Conservation (phyloP, 495 filamentous ascomycete species). For the Pseudoneurospora amorphoporcata region DNA sequence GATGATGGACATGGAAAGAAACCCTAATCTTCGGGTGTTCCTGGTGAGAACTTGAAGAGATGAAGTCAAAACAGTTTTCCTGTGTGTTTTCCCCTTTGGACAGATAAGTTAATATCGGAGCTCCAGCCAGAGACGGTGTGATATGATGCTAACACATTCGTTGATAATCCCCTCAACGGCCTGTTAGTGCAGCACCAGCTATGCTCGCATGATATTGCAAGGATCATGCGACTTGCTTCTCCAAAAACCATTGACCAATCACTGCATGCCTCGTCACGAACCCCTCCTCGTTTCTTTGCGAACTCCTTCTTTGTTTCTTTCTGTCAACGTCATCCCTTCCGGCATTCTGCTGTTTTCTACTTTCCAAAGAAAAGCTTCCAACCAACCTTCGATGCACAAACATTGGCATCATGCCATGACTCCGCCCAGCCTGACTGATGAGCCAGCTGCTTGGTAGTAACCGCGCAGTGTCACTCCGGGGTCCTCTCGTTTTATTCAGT, state of each 20-base stretch:
- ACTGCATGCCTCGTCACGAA: background rate
- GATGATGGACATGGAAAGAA: background rate
- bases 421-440: background rate
- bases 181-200: background rate
- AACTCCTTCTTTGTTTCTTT: background rate
- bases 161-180: too few species aligned
- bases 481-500: background rate
- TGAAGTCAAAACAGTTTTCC: background rate
- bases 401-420: background rate
- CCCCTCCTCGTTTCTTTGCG: background rate
- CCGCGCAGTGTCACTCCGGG: background rate
- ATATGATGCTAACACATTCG: too few species aligned
- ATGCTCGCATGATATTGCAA: background rate
- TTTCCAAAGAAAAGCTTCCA: background rate
- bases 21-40: background rate
- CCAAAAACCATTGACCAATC: background rate
- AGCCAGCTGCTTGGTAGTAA: background rate
- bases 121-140: too few species aligned
- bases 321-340: background rate
- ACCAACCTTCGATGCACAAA: background rate
- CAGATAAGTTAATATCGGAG: background rate
- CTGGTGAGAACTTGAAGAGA: background rate
- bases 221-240: background rate
- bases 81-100: background rate
- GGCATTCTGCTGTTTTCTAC: background rate